Evolutionary conservation across 371 early-diverging fungal species (phyloP), one percentile per base, ranked within the genome.

Genomic region (Rhizopus microsporus): DNA sequence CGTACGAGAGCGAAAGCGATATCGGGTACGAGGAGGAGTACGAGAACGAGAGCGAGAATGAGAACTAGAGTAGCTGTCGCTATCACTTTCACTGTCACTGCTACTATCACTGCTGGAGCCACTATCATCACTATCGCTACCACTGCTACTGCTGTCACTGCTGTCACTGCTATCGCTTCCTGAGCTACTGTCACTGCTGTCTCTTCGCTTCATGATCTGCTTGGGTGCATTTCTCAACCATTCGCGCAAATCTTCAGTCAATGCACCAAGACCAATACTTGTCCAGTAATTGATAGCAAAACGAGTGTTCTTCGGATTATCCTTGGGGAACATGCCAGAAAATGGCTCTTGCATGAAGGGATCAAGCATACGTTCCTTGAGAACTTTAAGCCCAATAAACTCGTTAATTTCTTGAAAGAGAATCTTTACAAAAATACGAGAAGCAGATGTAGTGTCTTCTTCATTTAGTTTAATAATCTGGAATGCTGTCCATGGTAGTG

Each of bases 231-330:
- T 83, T 66, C 84, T 84, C 34, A 92, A 73, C 75, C 86, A 85
- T 59, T 93, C 94, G 64, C 98, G 88, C 59, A 98, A 75, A 13
- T 95, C 95, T 38, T 95, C 96, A 1, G 98, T 98, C 51, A 98
- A 62, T 0, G 86, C 90, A 62, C 98, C 97, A 35, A 98, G 73
- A 15, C 92, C 93, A 68, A 98, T 97, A 65, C 89, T 88, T 0
- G 97, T 97, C 73, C 92, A 98, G 69, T 93, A 98, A 65, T 98
- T 98, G 85, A 98, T 96, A 35, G 97, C 95, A 69, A 97, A 98
- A 30, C 97, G 91, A 2, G 92, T 93, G 61, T 93, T 82, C 58
- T 88, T 84, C 38, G 95, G 92, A 59, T 88, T 88, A 60, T 93
- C 92, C 51, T 82, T 90, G 34, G 97, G 98, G 68, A 98, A 98